These are phyloP conservation scores for Sporothrix luriei DNA, from an alignment of 2,329 filamentous ascomycete genomes.

Conservation along the genomic window DNA sequence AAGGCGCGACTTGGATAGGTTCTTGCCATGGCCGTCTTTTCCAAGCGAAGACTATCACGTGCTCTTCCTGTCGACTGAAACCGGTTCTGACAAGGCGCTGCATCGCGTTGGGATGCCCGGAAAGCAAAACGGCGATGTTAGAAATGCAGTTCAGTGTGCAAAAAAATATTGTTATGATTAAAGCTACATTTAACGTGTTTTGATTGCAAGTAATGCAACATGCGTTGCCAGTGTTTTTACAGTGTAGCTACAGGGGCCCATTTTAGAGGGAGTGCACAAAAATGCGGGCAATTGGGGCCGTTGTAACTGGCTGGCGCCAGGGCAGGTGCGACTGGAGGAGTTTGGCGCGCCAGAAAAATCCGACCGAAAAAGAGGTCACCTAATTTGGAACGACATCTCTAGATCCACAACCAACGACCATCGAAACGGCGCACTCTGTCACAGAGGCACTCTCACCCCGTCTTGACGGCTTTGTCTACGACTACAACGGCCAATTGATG, in stretches of 20 bases:
- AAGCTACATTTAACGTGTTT: neutral
- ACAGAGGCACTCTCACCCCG: neutral
- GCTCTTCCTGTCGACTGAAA: conserved; percentile 2
- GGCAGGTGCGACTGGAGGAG: conserved; percentile 14
- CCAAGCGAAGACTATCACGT: neutral
- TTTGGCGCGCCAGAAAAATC: conserved; percentile 19
- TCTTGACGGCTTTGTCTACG: neutral
- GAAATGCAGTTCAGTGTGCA: conserved; percentile 17
- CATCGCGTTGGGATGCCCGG: conserved; percentile 15
- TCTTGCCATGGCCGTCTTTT: conserved; percentile 1
- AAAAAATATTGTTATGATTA: neutral
- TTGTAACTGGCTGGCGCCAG: conserved; percentile 24
- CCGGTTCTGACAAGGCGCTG: neutral
- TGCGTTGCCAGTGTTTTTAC: neutral
- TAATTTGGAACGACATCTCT: conserved; percentile 22
- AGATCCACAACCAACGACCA: conserved; percentile 14
- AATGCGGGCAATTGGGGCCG: conserved; percentile 5
- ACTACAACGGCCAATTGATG: conserved; percentile 4
- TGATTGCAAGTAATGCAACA: neutral
- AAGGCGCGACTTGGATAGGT: conserved; percentile 22
- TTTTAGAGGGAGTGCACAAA: neutral
- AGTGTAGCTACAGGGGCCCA: neutral
- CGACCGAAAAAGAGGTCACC: conserved; percentile 15
- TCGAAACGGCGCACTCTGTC: neutral
- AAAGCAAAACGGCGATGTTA: conserved; percentile 11